Evolutionary conservation across 768 basidiomycete species (phyloP).

Genomic region (Calocera cornea): DNA sequence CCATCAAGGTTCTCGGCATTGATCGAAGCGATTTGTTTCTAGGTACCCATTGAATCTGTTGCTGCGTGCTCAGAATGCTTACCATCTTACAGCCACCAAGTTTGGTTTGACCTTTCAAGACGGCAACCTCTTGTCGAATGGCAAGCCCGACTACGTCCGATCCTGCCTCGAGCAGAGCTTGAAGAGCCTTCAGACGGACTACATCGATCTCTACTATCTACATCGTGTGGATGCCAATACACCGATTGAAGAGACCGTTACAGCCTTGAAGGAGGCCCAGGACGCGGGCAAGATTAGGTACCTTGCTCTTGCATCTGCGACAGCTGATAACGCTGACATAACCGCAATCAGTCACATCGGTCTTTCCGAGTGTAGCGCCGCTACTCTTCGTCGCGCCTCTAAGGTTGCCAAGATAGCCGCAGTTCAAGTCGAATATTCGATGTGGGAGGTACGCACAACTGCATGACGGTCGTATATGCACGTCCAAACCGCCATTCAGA

Average conservation of each 20-base stretch:
- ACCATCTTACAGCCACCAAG: neutral
- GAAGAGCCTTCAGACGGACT: neutral
- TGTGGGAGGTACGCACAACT: constrained; percentile 4
- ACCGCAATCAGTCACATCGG: constrained; percentile 11
- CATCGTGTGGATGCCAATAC: constrained; percentile 4
- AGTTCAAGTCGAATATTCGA: constrained; percentile 12
- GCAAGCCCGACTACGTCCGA: neutral
- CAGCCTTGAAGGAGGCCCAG: constrained; percentile 18
- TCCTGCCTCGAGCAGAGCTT: neutral
- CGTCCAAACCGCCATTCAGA: constrained; percentile 15
- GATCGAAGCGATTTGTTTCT: neutral
- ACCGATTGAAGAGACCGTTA: constrained; percentile 19
- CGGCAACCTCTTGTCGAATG: neutral
- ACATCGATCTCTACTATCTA: constrained; percentile 5
- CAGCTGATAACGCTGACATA: constrained; percentile 19
- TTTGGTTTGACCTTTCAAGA: neutral
- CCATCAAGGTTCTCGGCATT: neutral
- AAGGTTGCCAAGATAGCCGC: constrained; percentile 12
- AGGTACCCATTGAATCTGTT: neutral
- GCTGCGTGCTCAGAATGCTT: neutral
- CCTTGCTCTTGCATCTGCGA: neutral
- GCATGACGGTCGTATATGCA: too few species aligned
- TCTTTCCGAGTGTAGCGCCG: neutral
- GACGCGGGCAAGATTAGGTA: constrained; percentile 21
- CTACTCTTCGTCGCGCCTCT: constrained; percentile 6